These are phyloP conservation scores for Blastobotrys capitulatus DNA, from an alignment of 1,139 yeast genomes.

Conservation along the genomic window DNA sequence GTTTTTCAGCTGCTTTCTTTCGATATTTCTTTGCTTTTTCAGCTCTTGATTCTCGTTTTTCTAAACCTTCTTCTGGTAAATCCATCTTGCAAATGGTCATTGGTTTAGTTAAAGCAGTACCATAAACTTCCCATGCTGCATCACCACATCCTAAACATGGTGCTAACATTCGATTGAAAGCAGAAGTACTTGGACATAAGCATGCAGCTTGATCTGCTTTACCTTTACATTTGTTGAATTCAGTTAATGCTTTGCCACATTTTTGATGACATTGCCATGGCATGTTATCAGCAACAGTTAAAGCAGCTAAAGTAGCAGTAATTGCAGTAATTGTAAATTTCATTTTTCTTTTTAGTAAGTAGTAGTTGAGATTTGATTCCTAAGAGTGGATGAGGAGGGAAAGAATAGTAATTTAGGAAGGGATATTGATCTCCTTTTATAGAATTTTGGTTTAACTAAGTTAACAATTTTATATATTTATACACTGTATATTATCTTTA, in stretches of 20 bases:
- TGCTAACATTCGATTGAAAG: neutral
- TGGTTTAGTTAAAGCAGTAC: conserved; percentile 3
- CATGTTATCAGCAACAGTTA: neutral
- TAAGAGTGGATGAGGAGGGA: neutral
- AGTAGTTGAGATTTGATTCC: neutral
- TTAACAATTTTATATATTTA: no score
- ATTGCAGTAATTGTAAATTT: neutral
- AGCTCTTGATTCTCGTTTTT: no score
- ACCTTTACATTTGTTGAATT: conserved; percentile 8
- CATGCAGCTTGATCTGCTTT: neutral
- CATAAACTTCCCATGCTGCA: conserved; percentile 1
- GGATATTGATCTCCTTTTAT: no score
- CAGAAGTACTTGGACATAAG: neutral
- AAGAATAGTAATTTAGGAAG: no score
- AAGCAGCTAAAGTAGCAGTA: neutral
- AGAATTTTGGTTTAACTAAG: no score
- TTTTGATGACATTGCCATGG: conserved; percentile 12
- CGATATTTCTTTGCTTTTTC: neutral
- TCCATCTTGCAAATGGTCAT: conserved; percentile 4
- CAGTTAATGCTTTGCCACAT: conserved; percentile 11
- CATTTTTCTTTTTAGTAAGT: neutral
- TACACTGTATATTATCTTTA: no score
- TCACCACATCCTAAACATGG: conserved; percentile 8
- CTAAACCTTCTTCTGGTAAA: neutral
- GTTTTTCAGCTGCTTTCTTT: neutral